Base-by-base conservation (phyloP, 495 filamentous ascomycete genomes). In the Echria macrotheca region DNA sequence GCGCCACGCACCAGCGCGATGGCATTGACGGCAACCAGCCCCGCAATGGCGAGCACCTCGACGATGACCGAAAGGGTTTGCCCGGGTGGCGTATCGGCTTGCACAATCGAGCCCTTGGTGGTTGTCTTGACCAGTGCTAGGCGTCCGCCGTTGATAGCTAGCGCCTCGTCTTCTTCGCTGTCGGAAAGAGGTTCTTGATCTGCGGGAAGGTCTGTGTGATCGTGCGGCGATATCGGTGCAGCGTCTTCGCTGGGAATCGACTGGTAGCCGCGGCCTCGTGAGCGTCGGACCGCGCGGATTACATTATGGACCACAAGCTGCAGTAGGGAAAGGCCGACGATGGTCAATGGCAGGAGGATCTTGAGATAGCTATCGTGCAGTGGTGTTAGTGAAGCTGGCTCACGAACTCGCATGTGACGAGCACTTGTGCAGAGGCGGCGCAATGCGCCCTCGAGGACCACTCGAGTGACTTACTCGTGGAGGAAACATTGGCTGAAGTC, bases 401-500 rank as follows among this genome's bases (percentile, higher is more conserved):
- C n/a, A n/a, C n/a, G 21, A 21, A 45, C 6, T n/a, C 47, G 14
- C 25, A 44, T 25, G 42, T 44, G 42, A 32, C 15, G n/a, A n/a
- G n/a, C n/a, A n/a, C n/a, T n/a, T n/a, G n/a, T n/a, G n/a, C n/a
- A n/a, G n/a, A n/a, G n/a, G n/a, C n/a, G n/a, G n/a, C n/a, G n/a
- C n/a, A n/a, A n/a, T n/a, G n/a, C n/a, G n/a, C n/a, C n/a, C n/a
- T n/a, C n/a, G n/a, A n/a, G n/a, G n/a, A n/a, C n/a, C n/a, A n/a
- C n/a, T n/a, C n/a, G n/a, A n/a, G n/a, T n/a, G 2, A 70, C 86
- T 68, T 69, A 96, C 91, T 94, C 89, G 72, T 78, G 80, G 60
- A 89, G 84, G 62, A 98, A 91, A 69, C 94, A 97, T 43, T 64
- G 70, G 9, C 86, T 85, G 63, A 98, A 85, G 69, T 98, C 94